Evolutionary conservation across 176 grass and related monocot genomes (phyloP).

Genomic region (Areca catechu): DNA sequence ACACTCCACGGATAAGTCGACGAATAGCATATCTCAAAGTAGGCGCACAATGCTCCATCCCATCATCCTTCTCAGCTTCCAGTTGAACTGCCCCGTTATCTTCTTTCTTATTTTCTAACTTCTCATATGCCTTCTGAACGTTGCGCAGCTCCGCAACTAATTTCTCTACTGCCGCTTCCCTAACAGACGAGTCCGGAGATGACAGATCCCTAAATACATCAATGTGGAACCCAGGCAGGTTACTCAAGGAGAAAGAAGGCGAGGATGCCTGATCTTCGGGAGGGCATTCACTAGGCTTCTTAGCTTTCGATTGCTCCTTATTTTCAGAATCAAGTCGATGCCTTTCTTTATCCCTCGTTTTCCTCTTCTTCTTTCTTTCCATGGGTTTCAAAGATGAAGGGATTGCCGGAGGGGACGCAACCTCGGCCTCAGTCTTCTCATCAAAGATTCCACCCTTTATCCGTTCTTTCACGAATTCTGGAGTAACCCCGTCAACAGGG

Average conservation of each 20-base stretch:
- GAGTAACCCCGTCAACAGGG: not conserved
- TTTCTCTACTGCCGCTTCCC: slow-evolving; percentile 44
- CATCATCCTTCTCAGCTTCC: slow-evolving; percentile 86
- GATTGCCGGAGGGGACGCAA: not conserved
- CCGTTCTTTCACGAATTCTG: slow-evolving; percentile 3
- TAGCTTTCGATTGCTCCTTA: slow-evolving; percentile 7
- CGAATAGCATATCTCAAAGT: slow-evolving; percentile 67
- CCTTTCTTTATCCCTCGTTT: slow-evolving; percentile 63
- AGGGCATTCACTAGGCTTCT: slow-evolving; percentile 1
- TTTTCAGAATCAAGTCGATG: slow-evolving; percentile 31
- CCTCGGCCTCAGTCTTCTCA: not conserved
- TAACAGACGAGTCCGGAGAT: slow-evolving; percentile 39
- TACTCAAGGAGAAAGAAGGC: not conserved
- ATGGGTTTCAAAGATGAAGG: slow-evolving; percentile 34
- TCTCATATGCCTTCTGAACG: slow-evolving; percentile 58
- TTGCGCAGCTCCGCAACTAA: slow-evolving; percentile 50
- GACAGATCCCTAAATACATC: slow-evolving; percentile 69
- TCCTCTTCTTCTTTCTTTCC: slow-evolving; percentile 78
- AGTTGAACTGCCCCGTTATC: slow-evolving; percentile 25
- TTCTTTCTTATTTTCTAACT: slow-evolving; percentile 20
- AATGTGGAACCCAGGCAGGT: slow-evolving; percentile 49
- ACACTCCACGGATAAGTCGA: slow-evolving; percentile 74
- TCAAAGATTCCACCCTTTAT: not conserved
- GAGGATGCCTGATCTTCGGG: not conserved
- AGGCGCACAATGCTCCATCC: slow-evolving; percentile 62